Conservation (phyloP, 352 stramenopile species). For the Globisporangium megalacanthum region DNA sequence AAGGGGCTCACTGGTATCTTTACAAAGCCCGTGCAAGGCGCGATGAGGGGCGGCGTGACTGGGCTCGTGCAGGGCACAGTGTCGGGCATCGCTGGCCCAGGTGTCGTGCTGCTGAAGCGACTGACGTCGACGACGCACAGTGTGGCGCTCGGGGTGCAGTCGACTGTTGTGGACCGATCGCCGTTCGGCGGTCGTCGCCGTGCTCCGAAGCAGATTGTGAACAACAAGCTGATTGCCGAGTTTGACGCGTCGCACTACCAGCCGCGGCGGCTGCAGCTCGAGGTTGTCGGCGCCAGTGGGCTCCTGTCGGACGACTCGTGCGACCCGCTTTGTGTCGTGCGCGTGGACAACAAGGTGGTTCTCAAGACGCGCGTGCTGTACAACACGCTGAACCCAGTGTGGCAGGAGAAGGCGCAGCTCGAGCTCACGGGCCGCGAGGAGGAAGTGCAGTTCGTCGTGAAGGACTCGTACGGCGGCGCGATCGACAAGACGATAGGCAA, state of each 20-base stretch:
- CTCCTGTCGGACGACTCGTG: conserved; percentile 72
- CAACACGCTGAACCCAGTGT: conserved; percentile 80
- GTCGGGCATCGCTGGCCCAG: conserved; percentile 71
- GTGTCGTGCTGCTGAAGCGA: conserved; percentile 75
- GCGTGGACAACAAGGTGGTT: conserved; percentile 59
- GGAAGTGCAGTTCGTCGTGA: conserved; percentile 75
- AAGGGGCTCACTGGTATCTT: conserved; percentile 84
- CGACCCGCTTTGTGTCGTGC: conserved; percentile 71
- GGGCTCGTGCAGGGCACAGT: conserved; percentile 75
- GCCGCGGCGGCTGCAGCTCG: conserved; percentile 45
- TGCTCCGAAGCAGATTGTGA: conserved; percentile 60
- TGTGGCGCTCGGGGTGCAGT: conserved; percentile 69
- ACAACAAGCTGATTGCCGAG: conserved; percentile 56
- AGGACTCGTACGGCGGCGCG: conserved; percentile 77
- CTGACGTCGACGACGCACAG: conserved; percentile 83
- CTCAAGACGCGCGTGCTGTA: conserved; percentile 77
- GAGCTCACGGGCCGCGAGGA: conserved; percentile 44
- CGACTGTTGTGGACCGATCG: conserved; percentile 75
- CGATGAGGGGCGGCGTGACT: conserved; percentile 69
- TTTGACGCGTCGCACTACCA: conserved; percentile 64
- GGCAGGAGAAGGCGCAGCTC: conserved; percentile 69
- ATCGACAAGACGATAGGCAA: conserved; percentile 80
- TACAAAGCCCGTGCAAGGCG: conserved; percentile 82
- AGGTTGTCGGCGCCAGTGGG: conserved; percentile 68
- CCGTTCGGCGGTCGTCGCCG: conserved; percentile 71